A percentile compares a stretch with the other conserved stretches of the same genome.
Conservation (phyloP, 805 yeast species). For the Starmerella tilneyi region DNA sequence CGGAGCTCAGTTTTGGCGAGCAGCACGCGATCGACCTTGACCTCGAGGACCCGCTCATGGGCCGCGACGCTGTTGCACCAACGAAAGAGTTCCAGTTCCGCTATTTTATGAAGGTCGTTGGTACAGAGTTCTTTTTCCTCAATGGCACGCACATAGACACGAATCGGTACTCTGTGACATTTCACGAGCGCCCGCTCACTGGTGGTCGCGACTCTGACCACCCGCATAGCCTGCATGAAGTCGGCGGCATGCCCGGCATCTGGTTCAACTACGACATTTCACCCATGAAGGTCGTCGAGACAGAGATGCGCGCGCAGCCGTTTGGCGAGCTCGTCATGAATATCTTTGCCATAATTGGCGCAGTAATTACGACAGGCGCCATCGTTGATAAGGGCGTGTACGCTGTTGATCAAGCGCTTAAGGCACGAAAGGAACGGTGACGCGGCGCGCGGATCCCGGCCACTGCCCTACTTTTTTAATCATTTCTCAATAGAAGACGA, state of each 20-base stretch:
- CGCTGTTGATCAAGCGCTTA: conserved; percentile 65
- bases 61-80: conserved; percentile 31
- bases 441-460: too few relatives aligned
- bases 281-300: conserved; percentile 81
- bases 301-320: conserved; percentile 43
- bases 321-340: conserved; percentile 31
- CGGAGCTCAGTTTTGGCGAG: conserved; percentile 77
- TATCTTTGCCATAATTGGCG: conserved; percentile 78
- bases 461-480: too few relatives aligned
- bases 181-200: conserved; percentile 69
- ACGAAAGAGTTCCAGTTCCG: conserved; percentile 55
- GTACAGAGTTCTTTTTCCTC: conserved; percentile 71
- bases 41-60: conserved; percentile 29
- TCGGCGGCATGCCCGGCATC: conserved; percentile 87
- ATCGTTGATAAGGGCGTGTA: conserved; percentile 77
- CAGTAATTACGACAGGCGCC: conserved; percentile 86
- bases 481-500: too few relatives aligned
- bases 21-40: conserved; percentile 36
- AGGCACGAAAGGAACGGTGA: conserved; percentile 22
- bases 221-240: conserved; percentile 57
- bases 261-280: conserved; percentile 83
- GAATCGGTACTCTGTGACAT: conserved; percentile 80
- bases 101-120: conserved; percentile 81
- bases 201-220: conserved; percentile 93
- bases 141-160: conserved; percentile 52